A percentile compares a stretch with the other conserved stretches of the same genome.
Evolutionary conservation across 2,329 filamentous ascomycete genomes (phyloP).

Genomic region (Penicillium sp.): DNA sequence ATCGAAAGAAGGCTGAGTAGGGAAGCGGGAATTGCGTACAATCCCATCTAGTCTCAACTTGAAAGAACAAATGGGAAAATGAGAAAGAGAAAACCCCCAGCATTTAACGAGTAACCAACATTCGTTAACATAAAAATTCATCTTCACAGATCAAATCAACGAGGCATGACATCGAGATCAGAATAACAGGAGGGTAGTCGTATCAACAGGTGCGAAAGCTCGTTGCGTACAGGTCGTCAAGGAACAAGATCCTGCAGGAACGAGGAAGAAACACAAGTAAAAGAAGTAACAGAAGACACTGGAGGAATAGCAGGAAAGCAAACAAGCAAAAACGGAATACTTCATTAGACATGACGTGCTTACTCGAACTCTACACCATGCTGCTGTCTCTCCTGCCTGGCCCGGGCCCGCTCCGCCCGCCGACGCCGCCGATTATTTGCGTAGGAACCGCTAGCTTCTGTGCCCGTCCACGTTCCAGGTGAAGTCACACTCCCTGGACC

Average conservation of each 20-base stretch:
- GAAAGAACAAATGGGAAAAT: neutral
- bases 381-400: conserved; percentile 41
- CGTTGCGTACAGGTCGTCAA: conserved; percentile 18
- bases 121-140: conserved; percentile 5
- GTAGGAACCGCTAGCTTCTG: conserved; percentile 46
- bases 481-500: conserved; percentile 38
- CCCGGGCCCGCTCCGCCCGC: conserved; percentile 48
- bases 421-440: conserved; percentile 49
- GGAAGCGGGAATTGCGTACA: no score
- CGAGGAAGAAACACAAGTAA: no score
- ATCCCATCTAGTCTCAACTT: no score
- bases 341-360: conserved; percentile 6
- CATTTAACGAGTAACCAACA: neutral
- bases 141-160: neutral
- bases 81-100: neutral
- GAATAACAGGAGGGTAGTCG: conserved; percentile 8
- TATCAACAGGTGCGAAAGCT: conserved; percentile 12
- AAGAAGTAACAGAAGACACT: neutral
- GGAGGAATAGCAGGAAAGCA: neutral
- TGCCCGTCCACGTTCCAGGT: conserved; percentile 42
- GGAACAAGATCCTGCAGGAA: neutral
- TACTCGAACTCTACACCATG: conserved; percentile 47
- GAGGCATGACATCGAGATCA: neutral
- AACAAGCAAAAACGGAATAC: neutral
- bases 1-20: no score